phyloP scores from a whole-genome alignment of 352 stramenopile genomes.

The Phytophthora podocarpi region DNA sequence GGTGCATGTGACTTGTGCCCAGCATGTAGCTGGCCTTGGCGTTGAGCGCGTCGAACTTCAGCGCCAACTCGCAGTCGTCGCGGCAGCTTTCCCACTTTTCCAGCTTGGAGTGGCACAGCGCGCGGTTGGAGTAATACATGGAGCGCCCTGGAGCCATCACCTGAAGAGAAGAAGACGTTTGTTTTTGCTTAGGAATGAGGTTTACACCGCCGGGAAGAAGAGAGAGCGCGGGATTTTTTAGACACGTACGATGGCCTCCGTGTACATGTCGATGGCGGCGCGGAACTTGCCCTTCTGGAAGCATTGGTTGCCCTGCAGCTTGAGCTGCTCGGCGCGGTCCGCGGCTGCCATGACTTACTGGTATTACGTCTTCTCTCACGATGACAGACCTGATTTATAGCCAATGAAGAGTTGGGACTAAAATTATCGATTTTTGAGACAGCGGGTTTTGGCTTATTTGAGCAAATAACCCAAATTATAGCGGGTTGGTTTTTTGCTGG shows the following conservation, averaged over 20 bases:
- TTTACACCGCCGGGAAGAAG: no score
- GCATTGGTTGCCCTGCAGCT: constrained; percentile 79
- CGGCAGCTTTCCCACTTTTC: constrained; percentile 64
- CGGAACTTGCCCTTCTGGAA: constrained; percentile 83
- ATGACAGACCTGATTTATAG: no score
- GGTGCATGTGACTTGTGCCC: constrained; percentile 60
- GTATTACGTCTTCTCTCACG: no score
- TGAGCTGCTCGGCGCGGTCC: constrained; percentile 75
- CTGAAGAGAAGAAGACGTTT: constrained; percentile 23
- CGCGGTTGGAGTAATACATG: constrained; percentile 84
- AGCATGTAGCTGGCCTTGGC: constrained; percentile 81
- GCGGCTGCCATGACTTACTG: no score
- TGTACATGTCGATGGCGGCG: constrained; percentile 88
- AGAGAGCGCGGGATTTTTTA: neutral
- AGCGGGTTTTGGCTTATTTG: no score
- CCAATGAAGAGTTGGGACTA: no score
- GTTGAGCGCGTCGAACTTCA: constrained; percentile 65
- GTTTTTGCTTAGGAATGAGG: no score
- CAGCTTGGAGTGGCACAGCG: constrained; percentile 74
- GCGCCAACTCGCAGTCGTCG: constrained; percentile 64
- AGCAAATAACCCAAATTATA: no score
- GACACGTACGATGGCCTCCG: constrained; percentile 73
- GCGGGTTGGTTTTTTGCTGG: no score
- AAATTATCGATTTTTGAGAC: no score
- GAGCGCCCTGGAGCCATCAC: constrained; percentile 60